Conservation (phyloP, 352 stramenopile species). For the Phytopythium cucurbitacearum region DNA sequence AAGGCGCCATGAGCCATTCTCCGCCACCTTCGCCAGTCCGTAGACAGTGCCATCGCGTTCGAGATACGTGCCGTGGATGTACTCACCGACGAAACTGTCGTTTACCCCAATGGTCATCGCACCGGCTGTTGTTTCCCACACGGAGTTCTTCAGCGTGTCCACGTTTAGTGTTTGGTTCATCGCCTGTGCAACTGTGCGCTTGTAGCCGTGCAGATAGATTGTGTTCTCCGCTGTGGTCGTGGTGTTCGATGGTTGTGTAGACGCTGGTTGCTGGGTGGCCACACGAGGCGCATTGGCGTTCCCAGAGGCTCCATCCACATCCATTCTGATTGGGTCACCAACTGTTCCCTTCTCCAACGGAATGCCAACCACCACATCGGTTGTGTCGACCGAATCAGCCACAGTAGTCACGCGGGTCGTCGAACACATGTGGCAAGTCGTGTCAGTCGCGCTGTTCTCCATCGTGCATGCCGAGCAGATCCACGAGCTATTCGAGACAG, state of each 20-base stretch:
- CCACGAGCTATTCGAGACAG: conserved; percentile 28
- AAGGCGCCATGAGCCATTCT: conserved; percentile 62
- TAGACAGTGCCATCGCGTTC: conserved; percentile 66
- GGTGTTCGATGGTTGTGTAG: neutral
- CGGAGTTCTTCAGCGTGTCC: conserved; percentile 21
- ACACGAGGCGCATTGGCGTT: conserved; percentile 7
- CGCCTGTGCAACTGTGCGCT: conserved; percentile 34
- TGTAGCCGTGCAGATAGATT: conserved; percentile 46
- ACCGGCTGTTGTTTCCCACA: conserved; percentile 74
- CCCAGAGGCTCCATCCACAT: conserved; percentile 18
- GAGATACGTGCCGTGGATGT: conserved; percentile 66
- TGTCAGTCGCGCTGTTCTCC: conserved; percentile 56
- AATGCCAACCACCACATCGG: conserved; percentile 23
- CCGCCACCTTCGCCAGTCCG: conserved; percentile 43
- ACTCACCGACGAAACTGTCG: conserved; percentile 49
- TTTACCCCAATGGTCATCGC: conserved; percentile 41
- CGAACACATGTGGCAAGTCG: conserved; percentile 68
- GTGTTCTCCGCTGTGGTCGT: conserved; percentile 30
- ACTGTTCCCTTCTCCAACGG: neutral
- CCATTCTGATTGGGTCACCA: conserved; percentile 33
- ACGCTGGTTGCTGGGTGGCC: neutral
- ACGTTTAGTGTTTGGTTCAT: conserved; percentile 26
- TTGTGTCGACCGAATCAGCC: conserved; percentile 23
- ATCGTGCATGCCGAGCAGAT: conserved; percentile 74
- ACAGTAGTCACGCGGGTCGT: conserved; percentile 41